Evolutionary conservation across 768 basidiomycete genomes (phyloP), one percentile per base, ranked within the genome.

Genomic region (Russula virescens): DNA sequence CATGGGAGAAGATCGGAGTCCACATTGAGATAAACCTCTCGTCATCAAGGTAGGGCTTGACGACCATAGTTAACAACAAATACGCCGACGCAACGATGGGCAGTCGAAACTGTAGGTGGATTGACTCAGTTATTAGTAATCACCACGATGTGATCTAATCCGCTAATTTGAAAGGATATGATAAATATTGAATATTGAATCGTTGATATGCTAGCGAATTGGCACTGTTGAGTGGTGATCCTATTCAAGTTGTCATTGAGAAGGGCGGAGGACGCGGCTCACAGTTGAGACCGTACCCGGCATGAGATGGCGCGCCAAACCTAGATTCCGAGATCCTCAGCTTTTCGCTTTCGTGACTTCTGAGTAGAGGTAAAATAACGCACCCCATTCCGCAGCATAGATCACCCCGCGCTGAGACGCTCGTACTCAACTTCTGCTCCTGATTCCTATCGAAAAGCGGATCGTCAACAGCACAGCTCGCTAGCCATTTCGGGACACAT

Each of bases 271-370:
- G 40, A 25, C 43, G 4, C 45, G 25, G 79, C 89, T 69, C 71
- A 94, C 94, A 98, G 71, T 92, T 96, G 68, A 97, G 88, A 1
- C 95, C 94, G 77, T 95, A 96, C 10, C 95, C 95, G 76, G 95
- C 87, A 45, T 83, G 79, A 75, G 85, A 94, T 11, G 78, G 75
- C 2, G 93, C 76, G 4, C 95, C 94, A 73, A 97, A 97, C 4
- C 84, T 86, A 62, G n/a, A 55, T 48, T 31, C 50, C 55, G 11
- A 60, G 23, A 5, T 19, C 45, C 34, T 59, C 16, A 53, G 34
- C 13, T 58, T 34, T 25, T 38, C 9, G 58, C n/a, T 52, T 52
- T 40, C 14, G 59, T 45, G 16, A 55, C 26, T 5, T 25, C 25
- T 7, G 26, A 8, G 57, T 4, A 11, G 11, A 8, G 34, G 35